Percentiles rank a stretch among this genome's conserved stretches.
phyloP scores from a whole-genome alignment of 495 filamentous ascomycete species.

The Friedmanniomyces simplex region DNA sequence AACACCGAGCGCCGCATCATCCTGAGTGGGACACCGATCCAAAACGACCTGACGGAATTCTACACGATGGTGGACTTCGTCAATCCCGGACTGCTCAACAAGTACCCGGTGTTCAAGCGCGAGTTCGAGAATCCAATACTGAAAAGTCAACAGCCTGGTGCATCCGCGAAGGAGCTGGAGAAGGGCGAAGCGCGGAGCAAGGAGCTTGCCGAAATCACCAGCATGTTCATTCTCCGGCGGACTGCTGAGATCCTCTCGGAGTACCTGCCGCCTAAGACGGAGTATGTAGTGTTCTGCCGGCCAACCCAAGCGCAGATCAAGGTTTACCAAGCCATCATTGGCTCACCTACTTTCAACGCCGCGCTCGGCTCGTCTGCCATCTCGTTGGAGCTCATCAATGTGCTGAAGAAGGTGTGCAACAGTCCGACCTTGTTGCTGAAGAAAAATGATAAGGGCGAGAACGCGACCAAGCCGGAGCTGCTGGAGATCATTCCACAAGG shows the following conservation, averaged over 20 bases:
- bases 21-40: constrained; percentile 67
- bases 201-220: constrained; percentile 58
- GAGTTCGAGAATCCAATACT: constrained; percentile 68
- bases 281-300: constrained; percentile 66
- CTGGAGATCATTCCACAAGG: constrained; percentile 48
- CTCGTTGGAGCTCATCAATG: constrained; percentile 65
- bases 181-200: constrained; percentile 60
- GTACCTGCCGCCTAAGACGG: constrained; percentile 67
- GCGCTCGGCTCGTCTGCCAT: constrained; percentile 56
- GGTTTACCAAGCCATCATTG: constrained; percentile 59
- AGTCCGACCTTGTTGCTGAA: constrained; percentile 55
- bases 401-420: constrained; percentile 77
- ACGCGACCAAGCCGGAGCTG: constrained; percentile 37
- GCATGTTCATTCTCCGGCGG: constrained; percentile 63
- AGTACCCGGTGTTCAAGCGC: constrained; percentile 56
- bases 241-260: constrained; percentile 65
- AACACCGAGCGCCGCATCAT: constrained; percentile 59
- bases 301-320: constrained; percentile 58
- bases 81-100: constrained; percentile 63
- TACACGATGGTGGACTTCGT: constrained; percentile 71
- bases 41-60: constrained; percentile 74
- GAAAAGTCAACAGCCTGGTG: constrained; percentile 61
- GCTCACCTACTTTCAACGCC: constrained; percentile 56
- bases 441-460: constrained; percentile 32
- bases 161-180: constrained; percentile 54